Evolutionary conservation across 176 grass and related monocot species (phyloP), one percentile per base, ranked within the genome.

Genomic region (Miscanthus lutarioriparius): DNA sequence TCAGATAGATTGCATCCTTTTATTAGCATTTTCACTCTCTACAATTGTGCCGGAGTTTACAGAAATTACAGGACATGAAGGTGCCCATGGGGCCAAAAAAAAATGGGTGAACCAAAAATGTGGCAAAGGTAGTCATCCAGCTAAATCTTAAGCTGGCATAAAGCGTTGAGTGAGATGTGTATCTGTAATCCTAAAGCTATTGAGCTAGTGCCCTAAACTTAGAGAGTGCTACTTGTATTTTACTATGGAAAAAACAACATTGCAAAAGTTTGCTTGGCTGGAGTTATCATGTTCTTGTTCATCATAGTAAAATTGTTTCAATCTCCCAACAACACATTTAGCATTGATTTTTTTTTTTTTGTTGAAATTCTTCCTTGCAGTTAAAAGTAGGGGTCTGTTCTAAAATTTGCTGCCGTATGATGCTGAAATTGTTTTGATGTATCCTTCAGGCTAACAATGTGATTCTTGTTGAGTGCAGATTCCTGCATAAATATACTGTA

Each of bases 101-200:
- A 22, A n/a, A n/a, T 80, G 10, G 65, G 65, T 70, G 48, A 70
- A 30, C n/a, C 65, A 69, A 66, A 38, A 38, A 27, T 54, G 44
- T 36, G 32, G 65, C 45, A 81, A 81, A 81, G 79, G 67, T 56
- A 58, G 14, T 25, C 47, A 56, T 10, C 79, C 49, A 81, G 47
- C 47, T 40, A 37, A 69, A 36, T 35, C 26, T 63, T 26, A 67
- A 33, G 43, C 49, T 16, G 35, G 33, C 33, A 59, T 23, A 80
- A 80, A 53, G 28, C 0, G 0, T 81, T 51, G 53, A 82, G 38
- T 72, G 36, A 40, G 48, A 27, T n/a, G n/a, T n/a, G n/a, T n/a
- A n/a, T n/a, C 51, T 22, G 16, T 70, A 22, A 70, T 58, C 36
- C 62, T 77, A 69, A 69, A 76, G 48, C n/a, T 59, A 22, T 25